A percentile compares a stretch with the other conserved stretches of the same genome.
phyloP scores from a whole-genome alignment of 2,329 filamentous ascomycete genomes.

The Xylariomycetidae sp. region DNA sequence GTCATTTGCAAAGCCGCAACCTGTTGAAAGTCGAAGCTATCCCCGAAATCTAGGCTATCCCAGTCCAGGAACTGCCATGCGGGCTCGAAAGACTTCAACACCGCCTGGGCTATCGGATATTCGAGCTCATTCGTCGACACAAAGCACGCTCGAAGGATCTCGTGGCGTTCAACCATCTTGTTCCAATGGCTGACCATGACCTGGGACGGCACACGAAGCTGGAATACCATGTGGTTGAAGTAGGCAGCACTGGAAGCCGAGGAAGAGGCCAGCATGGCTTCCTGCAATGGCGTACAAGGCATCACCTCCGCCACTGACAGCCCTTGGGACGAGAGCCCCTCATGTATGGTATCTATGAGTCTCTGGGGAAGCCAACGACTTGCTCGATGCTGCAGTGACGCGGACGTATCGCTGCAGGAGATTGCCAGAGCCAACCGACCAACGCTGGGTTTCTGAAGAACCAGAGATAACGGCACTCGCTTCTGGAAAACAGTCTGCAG shows the following conservation, averaged over 20 bases:
- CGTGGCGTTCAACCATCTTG: slow-evolving; percentile 58
- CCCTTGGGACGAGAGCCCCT: slow-evolving; percentile 26
- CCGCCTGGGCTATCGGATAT: slow-evolving; percentile 66
- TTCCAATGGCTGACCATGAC: slow-evolving; percentile 56
- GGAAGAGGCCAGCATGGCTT: slow-evolving; percentile 70
- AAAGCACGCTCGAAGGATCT: slow-evolving; percentile 75
- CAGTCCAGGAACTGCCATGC: slow-evolving; percentile 33
- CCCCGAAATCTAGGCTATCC: slow-evolving; percentile 22
- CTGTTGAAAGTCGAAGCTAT: slow-evolving; percentile 9
- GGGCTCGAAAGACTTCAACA: slow-evolving; percentile 44
- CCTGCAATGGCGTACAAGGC: slow-evolving; percentile 82
- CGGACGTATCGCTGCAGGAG: slow-evolving; percentile 8
- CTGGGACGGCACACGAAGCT: slow-evolving; percentile 43
- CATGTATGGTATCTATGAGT: slow-evolving; percentile 25
- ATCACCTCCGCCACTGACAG: slow-evolving; percentile 49
- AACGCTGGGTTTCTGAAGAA: slow-evolving; percentile 65
- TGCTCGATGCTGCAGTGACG: slow-evolving; percentile 1
- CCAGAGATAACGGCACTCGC: slow-evolving; percentile 57
- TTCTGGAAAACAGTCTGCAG: slow-evolving; percentile 41
- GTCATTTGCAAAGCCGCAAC: slow-evolving; percentile 30
- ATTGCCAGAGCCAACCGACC: slow-evolving; percentile 45
- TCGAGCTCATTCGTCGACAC: slow-evolving; percentile 52
- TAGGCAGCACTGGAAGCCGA: slow-evolving; percentile 44
- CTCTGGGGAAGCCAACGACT: slow-evolving; percentile 14
- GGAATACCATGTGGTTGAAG: slow-evolving; percentile 65